phyloP scores from a whole-genome alignment of 495 filamentous ascomycete genomes.

The Halenospora varia region DNA sequence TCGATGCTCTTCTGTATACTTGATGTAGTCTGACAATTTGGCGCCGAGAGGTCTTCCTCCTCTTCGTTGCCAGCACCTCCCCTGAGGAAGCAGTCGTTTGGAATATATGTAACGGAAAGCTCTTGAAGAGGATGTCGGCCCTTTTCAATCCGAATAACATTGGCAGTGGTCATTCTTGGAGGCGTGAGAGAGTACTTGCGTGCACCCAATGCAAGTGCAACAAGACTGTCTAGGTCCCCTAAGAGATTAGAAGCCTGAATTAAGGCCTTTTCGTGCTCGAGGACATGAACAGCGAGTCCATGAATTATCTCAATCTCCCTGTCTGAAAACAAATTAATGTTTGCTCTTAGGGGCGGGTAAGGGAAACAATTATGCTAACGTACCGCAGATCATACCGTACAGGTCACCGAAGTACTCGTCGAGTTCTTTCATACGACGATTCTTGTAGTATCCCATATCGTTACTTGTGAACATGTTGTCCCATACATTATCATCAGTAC shows the following conservation, averaged over 20 bases:
- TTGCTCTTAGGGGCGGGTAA: too few species aligned
- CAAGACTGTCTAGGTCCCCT: constrained; percentile 84
- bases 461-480: constrained; percentile 73
- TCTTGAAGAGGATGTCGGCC: constrained; percentile 94
- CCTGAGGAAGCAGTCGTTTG: constrained; percentile 69
- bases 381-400: constrained; percentile 77
- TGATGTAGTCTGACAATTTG: neutral
- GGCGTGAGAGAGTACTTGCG: constrained; percentile 65
- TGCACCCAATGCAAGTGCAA: constrained; percentile 78
- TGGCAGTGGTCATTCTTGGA: constrained; percentile 67
- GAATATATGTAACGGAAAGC: constrained; percentile 77
- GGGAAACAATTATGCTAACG: too few species aligned
- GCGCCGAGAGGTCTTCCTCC: neutral
- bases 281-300: constrained; percentile 65
- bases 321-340: constrained; percentile 45
- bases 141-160: constrained; percentile 70
- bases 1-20: constrained; percentile 19
- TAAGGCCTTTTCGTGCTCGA: constrained; percentile 67
- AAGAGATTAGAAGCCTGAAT: constrained; percentile 66
- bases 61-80: constrained; percentile 48
- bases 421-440: constrained; percentile 75
- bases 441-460: constrained; percentile 81
- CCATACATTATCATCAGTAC: constrained; percentile 58
- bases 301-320: constrained; percentile 89
- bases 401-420: constrained; percentile 82